Conservation (phyloP, 2,329 filamentous ascomycete species). For the Colletotrichum musae region DNA sequence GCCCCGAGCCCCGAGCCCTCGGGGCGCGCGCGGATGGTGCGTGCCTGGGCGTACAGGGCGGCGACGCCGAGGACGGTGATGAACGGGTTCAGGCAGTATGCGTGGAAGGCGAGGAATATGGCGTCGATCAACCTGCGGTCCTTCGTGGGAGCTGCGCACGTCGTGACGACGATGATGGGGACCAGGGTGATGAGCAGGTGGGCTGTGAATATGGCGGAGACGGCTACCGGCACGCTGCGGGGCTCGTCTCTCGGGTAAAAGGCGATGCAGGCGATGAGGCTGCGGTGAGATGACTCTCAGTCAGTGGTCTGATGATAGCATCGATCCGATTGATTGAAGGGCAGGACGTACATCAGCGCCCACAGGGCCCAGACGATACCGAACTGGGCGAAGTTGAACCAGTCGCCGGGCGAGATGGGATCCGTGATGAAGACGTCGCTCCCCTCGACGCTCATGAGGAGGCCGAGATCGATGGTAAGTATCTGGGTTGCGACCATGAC, state of each 20-base stretch:
- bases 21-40: not conserved
- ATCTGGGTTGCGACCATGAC: constrained; percentile 12
- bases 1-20: constrained; percentile 3
- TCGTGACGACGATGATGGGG: not conserved
- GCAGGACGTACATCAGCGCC: not conserved
- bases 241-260: not conserved
- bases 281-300: not conserved
- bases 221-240: not conserved
- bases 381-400: constrained; percentile 9
- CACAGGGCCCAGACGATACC: constrained; percentile 5
- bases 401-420: not conserved
- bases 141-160: not conserved
- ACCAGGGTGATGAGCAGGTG: constrained; percentile 5
- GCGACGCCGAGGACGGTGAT: constrained; percentile 1
- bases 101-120: not conserved
- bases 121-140: not conserved
- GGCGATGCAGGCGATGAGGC: not conserved
- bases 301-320: not conserved
- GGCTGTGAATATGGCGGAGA: constrained; percentile 4
- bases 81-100: not conserved
- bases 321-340: not conserved
- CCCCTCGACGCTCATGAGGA: not conserved
- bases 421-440: not conserved
- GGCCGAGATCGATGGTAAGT: not conserved
- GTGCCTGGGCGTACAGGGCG: not conserved